These are phyloP conservation scores for Clitopilus hobsonii DNA, from an alignment of 768 basidiomycete species.

Conservation along the genomic window DNA sequence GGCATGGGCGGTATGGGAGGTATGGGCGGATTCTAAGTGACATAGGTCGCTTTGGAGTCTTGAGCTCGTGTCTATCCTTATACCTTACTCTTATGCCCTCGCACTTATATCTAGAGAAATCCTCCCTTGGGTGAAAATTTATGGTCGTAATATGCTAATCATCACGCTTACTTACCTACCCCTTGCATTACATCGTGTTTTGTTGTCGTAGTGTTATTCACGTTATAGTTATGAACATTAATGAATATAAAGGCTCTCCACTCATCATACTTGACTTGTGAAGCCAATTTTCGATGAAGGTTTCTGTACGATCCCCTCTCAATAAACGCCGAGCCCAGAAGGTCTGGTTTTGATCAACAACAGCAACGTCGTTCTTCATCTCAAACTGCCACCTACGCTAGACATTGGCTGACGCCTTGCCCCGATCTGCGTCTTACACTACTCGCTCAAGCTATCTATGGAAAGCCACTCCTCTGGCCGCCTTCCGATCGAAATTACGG, in stretches of 20 bases:
- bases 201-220: conserved; percentile 1
- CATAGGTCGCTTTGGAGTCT: not conserved
- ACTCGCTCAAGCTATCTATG: no score
- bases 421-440: no score
- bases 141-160: not conserved
- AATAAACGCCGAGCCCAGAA: no score
- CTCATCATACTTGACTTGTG: not conserved
- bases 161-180: not conserved
- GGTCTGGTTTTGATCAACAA: no score
- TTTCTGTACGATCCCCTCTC: no score
- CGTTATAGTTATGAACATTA: conserved; percentile 1
- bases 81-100: not conserved
- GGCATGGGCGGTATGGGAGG: conserved; percentile 41
- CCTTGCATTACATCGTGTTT: not conserved
- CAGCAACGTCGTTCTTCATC: no score
- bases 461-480: no score
- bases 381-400: no score
- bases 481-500: not conserved
- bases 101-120: not conserved
- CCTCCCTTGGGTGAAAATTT: not conserved
- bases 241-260: conserved; percentile 1
- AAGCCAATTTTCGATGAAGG: no score
- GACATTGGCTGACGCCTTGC: no score
- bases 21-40: conserved; percentile 28
- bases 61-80: not conserved